Evolutionary conservation across 1,284 basidiomycete species (phyloP).

Genomic region (Coniferiporia sulphurascens): DNA sequence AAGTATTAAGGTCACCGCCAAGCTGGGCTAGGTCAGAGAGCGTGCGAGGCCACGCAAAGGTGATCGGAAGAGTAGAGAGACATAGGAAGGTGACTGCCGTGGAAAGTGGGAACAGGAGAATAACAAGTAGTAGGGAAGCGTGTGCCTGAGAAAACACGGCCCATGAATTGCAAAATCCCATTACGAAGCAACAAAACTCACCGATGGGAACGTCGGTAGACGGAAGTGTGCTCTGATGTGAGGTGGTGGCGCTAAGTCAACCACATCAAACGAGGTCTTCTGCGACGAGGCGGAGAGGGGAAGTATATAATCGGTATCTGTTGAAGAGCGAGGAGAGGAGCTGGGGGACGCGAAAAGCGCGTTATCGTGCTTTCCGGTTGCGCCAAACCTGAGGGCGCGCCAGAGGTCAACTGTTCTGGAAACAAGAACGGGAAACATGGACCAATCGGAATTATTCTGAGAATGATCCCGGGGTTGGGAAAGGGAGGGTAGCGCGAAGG

Average conservation of each 20-base stretch:
- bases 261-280: conserved; percentile 46
- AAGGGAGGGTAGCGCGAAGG: conserved; percentile 17
- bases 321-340: conserved; percentile 47
- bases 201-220: conserved; percentile 44
- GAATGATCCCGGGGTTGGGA: conserved; percentile 20
- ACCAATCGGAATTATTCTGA: conserved; percentile 19
- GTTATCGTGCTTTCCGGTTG: conserved; percentile 29
- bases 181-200: conserved; percentile 23
- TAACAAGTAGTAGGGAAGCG: conserved; percentile 59
- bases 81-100: conserved; percentile 45
- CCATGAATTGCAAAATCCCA: conserved; percentile 24
- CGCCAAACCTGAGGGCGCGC: conserved; percentile 34
- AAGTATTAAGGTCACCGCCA: conserved; percentile 68
- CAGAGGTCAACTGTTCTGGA: conserved; percentile 50
- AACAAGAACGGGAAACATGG: conserved; percentile 47
- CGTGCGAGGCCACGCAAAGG: conserved; percentile 69
- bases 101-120: conserved; percentile 63
- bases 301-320: conserved; percentile 51
- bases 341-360: conserved; percentile 29
- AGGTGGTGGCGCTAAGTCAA: conserved; percentile 36
- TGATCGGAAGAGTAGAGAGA: conserved; percentile 61
- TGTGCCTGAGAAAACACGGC: conserved; percentile 41
- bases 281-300: conserved; percentile 62
- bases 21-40: conserved; percentile 69
- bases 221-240: conserved; percentile 27